phyloP scores from a whole-genome alignment of 352 stramenopile species.

The Pythium scleroteichum region DNA sequence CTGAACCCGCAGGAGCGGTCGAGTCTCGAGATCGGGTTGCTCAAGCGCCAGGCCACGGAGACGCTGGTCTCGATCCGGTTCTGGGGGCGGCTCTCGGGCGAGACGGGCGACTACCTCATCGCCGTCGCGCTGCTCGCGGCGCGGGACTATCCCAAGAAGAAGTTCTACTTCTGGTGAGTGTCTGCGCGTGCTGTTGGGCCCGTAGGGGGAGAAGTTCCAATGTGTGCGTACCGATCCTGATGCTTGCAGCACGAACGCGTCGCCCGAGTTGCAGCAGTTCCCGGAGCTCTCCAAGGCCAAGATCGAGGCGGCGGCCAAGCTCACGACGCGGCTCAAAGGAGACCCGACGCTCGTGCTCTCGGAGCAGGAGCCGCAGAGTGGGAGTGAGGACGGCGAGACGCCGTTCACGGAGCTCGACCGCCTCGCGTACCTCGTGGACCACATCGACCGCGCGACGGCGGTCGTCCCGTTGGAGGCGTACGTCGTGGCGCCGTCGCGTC shows the following conservation, averaged over 20 bases:
- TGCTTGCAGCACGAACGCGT: slow-evolving; percentile 79
- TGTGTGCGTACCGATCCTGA: too few relatives aligned
- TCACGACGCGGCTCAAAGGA: slow-evolving; percentile 62
- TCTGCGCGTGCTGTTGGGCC: too few relatives aligned
- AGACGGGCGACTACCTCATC: slow-evolving; percentile 72
- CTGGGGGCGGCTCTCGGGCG: slow-evolving; percentile 65
- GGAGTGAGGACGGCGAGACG: slow-evolving; percentile 42
- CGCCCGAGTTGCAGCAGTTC: slow-evolving; percentile 78
- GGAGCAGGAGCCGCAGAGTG: slow-evolving; percentile 38
- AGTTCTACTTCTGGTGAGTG: slow-evolving; percentile 82
- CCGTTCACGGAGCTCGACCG: slow-evolving; percentile 73
- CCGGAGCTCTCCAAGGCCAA: slow-evolving; percentile 67
- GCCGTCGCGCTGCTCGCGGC: slow-evolving; percentile 51
- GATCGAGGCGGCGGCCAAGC: slow-evolving; percentile 38
- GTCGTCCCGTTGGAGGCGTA: slow-evolving; percentile 66
- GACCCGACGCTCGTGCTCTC: slow-evolving; percentile 60
- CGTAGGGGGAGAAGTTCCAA: too few relatives aligned
- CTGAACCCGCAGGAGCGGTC: slow-evolving; percentile 76
- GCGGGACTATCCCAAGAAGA: slow-evolving; percentile 80
- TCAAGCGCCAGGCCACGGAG: slow-evolving; percentile 70
- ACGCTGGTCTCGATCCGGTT: slow-evolving; percentile 64
- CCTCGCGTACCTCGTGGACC: slow-evolving; percentile 63
- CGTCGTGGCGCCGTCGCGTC: slow-evolving; percentile 68
- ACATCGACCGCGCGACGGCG: slow-evolving; percentile 61
- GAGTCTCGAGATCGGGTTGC: slow-evolving; percentile 72